phyloP scores from a whole-genome alignment of 2,329 filamentous ascomycete genomes.

The Aspergillus transmontanensis region DNA sequence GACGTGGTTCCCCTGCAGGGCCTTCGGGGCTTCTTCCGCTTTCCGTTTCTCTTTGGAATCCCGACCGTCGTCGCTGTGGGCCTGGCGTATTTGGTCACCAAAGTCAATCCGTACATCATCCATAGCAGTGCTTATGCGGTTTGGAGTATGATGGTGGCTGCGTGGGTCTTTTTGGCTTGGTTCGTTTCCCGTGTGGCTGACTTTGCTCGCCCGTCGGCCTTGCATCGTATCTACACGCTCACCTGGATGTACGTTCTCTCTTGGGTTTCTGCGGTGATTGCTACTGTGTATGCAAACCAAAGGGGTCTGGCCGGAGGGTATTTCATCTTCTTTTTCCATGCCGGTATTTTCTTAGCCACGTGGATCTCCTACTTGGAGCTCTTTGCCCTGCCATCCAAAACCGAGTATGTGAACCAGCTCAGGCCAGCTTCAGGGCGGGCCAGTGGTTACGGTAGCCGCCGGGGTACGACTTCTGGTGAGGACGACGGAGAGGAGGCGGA shows the following conservation, averaged over 20 bases:
- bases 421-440: conserved; percentile 45
- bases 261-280: conserved; percentile 72
- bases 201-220: conserved; percentile 78
- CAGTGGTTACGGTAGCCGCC: conserved; percentile 43
- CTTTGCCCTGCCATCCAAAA: conserved; percentile 72
- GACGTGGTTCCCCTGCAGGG: conserved; percentile 69
- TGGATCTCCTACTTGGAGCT: conserved; percentile 78
- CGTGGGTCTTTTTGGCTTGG: conserved; percentile 83
- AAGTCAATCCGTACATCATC: conserved; percentile 86
- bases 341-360: conserved; percentile 72
- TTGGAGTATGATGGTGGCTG: conserved; percentile 82
- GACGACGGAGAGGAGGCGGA: conserved; percentile 42
- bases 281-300: conserved; percentile 76
- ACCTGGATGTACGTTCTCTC: conserved; percentile 80
- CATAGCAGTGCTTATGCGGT: conserved; percentile 87
- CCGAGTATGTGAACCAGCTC: conserved; percentile 65
- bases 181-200: conserved; percentile 77
- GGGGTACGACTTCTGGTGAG: conserved; percentile 46
- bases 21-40: conserved; percentile 80
- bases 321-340: conserved; percentile 77
- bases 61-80: conserved; percentile 70
- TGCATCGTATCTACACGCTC: conserved; percentile 78
- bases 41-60: conserved; percentile 72
- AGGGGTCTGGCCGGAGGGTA: conserved; percentile 76
- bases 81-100: conserved; percentile 73